Percentiles rank a stretch among this genome's conserved stretches.
These are phyloP conservation scores for Neurospora sp. DNA, from an alignment of 495 filamentous ascomycete genomes.

Conservation along the genomic window DNA sequence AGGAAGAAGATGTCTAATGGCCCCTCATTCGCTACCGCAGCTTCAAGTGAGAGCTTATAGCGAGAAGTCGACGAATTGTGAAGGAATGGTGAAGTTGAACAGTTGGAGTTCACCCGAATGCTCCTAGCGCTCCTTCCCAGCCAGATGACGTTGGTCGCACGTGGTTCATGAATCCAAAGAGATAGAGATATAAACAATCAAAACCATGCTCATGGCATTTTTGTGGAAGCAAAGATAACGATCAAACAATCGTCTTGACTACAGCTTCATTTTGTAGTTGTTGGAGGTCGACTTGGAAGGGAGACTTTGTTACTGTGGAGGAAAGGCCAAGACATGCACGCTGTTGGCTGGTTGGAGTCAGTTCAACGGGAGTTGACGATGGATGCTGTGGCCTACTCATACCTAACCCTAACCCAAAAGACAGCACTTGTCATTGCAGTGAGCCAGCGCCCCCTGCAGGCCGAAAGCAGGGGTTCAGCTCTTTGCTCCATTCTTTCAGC, in stretches of 20 bases:
- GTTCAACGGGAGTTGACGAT: background rate
- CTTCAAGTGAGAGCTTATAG: background rate
- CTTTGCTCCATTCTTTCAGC: background rate
- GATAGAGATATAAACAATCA: background rate
- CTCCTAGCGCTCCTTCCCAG: background rate
- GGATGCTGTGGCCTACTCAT: too few species aligned
- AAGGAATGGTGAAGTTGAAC: background rate
- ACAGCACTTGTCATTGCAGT: background rate
- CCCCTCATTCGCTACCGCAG: background rate
- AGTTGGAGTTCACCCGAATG: background rate
- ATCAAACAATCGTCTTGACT: background rate
- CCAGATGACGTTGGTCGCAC: background rate
- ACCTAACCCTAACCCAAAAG: background rate
- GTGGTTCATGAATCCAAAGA: background rate
- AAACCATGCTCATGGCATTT: background rate
- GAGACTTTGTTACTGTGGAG: background rate
- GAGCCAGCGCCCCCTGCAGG: background rate
- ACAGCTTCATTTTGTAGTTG: background rate
- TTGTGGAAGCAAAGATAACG: background rate
- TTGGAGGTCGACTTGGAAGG: background rate
- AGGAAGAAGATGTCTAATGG: background rate
- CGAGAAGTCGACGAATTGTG: background rate
- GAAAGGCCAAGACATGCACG: background rate
- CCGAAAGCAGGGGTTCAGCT: background rate
- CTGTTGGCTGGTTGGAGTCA: background rate